Conservation (phyloP, 345 rosid species). For the Eucalyptus urophylla region DNA sequence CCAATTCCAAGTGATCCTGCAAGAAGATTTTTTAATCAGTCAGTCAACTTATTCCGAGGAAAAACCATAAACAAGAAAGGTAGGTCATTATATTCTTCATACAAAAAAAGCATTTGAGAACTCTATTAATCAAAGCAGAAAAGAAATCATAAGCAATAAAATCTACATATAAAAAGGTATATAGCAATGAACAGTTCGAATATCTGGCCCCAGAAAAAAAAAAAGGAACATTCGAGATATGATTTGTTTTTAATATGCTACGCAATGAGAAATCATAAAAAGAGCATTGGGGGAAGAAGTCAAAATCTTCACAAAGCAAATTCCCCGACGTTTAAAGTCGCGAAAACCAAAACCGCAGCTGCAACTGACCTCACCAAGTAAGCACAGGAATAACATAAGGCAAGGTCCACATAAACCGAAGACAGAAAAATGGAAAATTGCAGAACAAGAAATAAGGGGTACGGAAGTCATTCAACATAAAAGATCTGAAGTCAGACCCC, state of each 20-base stretch:
- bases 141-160: background rate
- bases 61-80: background rate
- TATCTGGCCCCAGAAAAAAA: background rate
- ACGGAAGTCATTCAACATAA: background rate
- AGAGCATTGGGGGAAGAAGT: background rate
- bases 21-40: background rate
- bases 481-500: background rate
- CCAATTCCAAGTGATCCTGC: slow-evolving; percentile 47
- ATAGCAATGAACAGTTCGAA: background rate
- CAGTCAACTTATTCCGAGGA: background rate
- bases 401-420: background rate
- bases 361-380: background rate
- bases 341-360: background rate
- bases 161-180: background rate
- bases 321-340: background rate
- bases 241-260: background rate
- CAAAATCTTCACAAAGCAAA: background rate
- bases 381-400: background rate
- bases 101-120: background rate
- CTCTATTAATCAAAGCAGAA: background rate
- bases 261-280: background rate
- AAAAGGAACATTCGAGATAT: background rate
- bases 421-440: background rate
- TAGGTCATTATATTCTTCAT: background rate
- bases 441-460: background rate